Base-by-base conservation (phyloP, 192 early-diverging fungal species). In the Entomortierella beljakovae region DNA sequence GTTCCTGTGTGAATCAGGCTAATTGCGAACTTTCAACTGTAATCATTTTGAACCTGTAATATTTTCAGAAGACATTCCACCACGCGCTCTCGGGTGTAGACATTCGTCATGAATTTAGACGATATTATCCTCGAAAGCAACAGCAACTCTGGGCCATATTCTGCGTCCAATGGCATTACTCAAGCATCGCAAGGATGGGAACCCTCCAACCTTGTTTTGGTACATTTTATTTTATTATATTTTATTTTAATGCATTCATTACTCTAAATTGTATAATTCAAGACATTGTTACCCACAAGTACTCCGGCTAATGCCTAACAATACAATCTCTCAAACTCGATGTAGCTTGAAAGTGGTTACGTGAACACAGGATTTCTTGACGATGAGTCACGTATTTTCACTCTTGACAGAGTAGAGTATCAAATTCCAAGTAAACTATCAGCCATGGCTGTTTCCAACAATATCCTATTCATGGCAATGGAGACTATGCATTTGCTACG, bases 401-500 rank as follows among this genome's bases (percentile, higher is more conserved):
- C 89, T 8, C 86, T 99, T 25, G 95, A 95, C 80, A 87, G 87
- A 29, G 96, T 99, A 54, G 94, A 97, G 70, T 97, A 97, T 63
- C 89, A 91, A 49, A 91, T 97, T 63, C 92, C 95, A 11, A 91
- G 88, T 16, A 79, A 84, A 31, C 83, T 98, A 11, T 84, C 90
- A 7, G 87, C 90, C 26, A 81, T 94, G 72, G 90, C 87, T 0
- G 95, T 97, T 10, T 88, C 94, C 49, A 95, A 93, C 81, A 93
- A 97, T 72, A 87, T 93, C 43, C 85, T 98, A 37, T 86, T 94
- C 10, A 85, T 98, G 54, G 92, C 92, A 6, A 86, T 96, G 65
- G 91, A 94, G 32, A 88, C 86, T 1, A 88, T 87, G 70, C 85
- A 86, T 65, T 81, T 97, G 3, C 81, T 97, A 40, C 89, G 96